Evolutionary conservation across 148 eudicot species (phyloP).

Genomic region (Cornus kousa): DNA sequence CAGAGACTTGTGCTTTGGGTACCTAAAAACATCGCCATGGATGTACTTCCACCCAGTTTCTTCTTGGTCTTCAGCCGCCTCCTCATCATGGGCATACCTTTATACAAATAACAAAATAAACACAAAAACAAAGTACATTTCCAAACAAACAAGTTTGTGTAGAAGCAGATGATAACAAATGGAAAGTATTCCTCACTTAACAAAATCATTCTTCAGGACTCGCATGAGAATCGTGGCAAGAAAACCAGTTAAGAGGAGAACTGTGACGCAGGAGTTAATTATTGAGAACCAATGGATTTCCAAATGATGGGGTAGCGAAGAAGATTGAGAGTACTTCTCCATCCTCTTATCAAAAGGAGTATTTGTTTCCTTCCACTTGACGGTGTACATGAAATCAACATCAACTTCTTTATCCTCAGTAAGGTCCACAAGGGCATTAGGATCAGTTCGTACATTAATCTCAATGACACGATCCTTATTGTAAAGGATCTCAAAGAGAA

Average conservation of each 20-base stretch:
- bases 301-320: conserved; percentile 63
- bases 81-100: conserved; percentile 44
- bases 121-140: neutral
- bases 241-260: conserved; percentile 59
- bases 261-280: conserved; percentile 66
- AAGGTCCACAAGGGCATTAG: conserved; percentile 57
- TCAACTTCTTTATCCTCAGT: conserved; percentile 62
- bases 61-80: conserved; percentile 13
- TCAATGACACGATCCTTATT: conserved; percentile 69
- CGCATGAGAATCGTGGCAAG: conserved; percentile 73
- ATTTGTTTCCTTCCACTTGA: conserved; percentile 58
- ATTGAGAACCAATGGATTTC: conserved; percentile 75
- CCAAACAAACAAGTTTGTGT: neutral
- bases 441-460: conserved; percentile 58
- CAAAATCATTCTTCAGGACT: conserved; percentile 69
- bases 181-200: conserved; percentile 42
- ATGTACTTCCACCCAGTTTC: conserved; percentile 17
- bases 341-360: conserved; percentile 62
- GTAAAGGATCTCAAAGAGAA: conserved; percentile 64
- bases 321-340: conserved; percentile 64
- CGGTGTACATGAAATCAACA: conserved; percentile 60
- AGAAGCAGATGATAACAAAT: conserved; percentile 8
- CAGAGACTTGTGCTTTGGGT: conserved; percentile 5
- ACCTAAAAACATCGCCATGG: conserved; percentile 13
- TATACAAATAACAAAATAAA: conserved; percentile 1